Conservation (phyloP, 176 grass and related monocot species). For the Carex myosuroides region DNA sequence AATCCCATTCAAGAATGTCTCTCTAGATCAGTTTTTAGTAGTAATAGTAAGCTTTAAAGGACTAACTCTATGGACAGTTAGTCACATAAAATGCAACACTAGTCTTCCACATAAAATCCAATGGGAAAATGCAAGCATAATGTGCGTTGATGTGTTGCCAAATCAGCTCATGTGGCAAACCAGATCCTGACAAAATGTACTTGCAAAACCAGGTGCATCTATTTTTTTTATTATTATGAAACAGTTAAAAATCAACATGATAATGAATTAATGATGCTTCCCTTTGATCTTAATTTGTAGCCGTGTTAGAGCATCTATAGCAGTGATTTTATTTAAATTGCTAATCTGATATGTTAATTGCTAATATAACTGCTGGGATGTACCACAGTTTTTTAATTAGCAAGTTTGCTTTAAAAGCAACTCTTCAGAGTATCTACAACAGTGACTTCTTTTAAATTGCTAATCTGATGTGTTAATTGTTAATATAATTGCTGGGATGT, state of each 20-base stretch:
- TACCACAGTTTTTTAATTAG: no score
- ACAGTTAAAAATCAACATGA: not conserved
- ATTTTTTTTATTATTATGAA: not conserved
- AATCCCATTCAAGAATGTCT: not conserved
- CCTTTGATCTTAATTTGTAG: not conserved
- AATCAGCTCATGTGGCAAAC: constrained; percentile 12
- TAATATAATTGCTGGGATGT: no score
- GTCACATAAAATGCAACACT: not conserved
- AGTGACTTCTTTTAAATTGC: no score
- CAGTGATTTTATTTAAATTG: no score
- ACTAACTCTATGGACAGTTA: not conserved
- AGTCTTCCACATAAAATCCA: not conserved
- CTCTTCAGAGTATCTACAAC: no score
- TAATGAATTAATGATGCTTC: not conserved
- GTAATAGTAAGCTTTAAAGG: not conserved
- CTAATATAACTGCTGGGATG: no score
- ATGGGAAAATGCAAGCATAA: not conserved
- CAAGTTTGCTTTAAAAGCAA: no score
- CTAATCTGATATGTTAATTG: no score
- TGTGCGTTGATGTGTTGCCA: not conserved
- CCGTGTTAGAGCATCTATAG: no score
- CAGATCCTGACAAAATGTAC: not conserved
- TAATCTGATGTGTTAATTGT: no score
- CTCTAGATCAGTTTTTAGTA: not conserved
- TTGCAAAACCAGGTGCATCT: not conserved